Evolutionary conservation across 192 early-diverging fungal genomes (phyloP).

Genomic region (Mortierella alpina): DNA sequence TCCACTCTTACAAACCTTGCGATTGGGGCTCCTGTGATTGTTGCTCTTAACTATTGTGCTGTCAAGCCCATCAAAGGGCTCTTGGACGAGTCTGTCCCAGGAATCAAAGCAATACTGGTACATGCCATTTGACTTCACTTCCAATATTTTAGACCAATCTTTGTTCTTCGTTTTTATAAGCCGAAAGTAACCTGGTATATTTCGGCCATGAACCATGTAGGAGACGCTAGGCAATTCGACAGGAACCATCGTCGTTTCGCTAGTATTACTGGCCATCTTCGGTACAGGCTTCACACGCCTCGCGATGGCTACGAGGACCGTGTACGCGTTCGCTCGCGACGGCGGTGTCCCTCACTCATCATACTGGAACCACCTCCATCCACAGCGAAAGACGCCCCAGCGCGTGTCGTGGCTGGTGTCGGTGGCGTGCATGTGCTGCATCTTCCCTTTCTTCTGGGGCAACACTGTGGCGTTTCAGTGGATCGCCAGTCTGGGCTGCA

Average conservation of each 20-base stretch:
- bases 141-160: neutral
- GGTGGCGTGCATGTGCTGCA: slow-evolving; percentile 26
- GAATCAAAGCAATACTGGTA: slow-evolving; percentile 21
- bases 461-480: slow-evolving; percentile 48
- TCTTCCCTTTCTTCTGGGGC: slow-evolving; percentile 50
- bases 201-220: neutral
- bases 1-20: slow-evolving; percentile 9
- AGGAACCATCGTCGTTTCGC: slow-evolving; percentile 12
- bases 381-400: slow-evolving; percentile 26
- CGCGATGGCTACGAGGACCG: slow-evolving; percentile 17
- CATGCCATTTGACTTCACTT: neutral
- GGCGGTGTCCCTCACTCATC: slow-evolving; percentile 37
- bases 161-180: neutral
- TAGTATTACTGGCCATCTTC: slow-evolving; percentile 25
- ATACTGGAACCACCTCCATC: slow-evolving; percentile 46
- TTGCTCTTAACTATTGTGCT: slow-evolving; percentile 30
- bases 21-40: slow-evolving; percentile 16
- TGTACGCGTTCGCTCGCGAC: slow-evolving; percentile 33
- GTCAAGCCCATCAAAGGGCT: slow-evolving; percentile 44
- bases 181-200: neutral
- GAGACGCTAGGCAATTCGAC: slow-evolving; percentile 7
- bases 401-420: slow-evolving; percentile 40
- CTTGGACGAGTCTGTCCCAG: slow-evolving; percentile 27
- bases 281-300: slow-evolving; percentile 32
- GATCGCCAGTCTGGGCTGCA: slow-evolving; percentile 41